Conservation (phyloP, 2,329 filamentous ascomycete species). For the Onygenales sp. region DNA sequence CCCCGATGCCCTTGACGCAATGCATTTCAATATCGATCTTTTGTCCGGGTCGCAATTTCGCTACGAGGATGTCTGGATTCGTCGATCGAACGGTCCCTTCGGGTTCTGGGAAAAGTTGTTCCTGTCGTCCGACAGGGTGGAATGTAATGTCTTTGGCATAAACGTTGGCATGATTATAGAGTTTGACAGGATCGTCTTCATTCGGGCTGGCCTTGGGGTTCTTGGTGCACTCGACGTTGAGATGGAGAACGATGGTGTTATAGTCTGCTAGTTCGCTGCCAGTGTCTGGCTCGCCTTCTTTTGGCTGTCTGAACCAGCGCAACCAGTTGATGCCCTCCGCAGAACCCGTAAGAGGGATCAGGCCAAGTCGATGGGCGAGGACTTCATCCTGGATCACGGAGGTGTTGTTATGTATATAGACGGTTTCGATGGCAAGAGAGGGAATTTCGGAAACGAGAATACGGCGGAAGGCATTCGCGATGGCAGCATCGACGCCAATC, state of each 20-base stretch:
- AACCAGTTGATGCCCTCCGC: slow-evolving; percentile 71
- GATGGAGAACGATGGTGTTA: slow-evolving; percentile 74
- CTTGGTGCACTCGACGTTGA: slow-evolving; percentile 71
- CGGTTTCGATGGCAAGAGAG: slow-evolving; percentile 84
- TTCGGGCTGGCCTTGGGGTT: slow-evolving; percentile 61
- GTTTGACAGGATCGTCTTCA: slow-evolving; percentile 71
- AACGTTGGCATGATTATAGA: slow-evolving; percentile 77
- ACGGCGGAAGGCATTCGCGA: slow-evolving; percentile 94
- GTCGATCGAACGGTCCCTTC: slow-evolving; percentile 61
- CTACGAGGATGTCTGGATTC: slow-evolving; percentile 87
- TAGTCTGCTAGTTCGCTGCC: slow-evolving; percentile 55
- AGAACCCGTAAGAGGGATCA: slow-evolving; percentile 79
- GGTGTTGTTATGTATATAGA: slow-evolving; percentile 93
- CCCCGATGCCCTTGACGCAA: slow-evolving; percentile 87
- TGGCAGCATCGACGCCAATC: slow-evolving; percentile 79
- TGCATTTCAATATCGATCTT: slow-evolving; percentile 79
- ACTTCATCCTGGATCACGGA: slow-evolving; percentile 98
- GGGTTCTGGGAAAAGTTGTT: slow-evolving; percentile 49
- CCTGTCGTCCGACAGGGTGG: slow-evolving; percentile 64
- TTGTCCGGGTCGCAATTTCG: slow-evolving; percentile 87
- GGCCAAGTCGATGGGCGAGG: slow-evolving; percentile 76
- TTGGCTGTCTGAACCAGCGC: slow-evolving; percentile 69
- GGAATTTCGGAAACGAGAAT: slow-evolving; percentile 93
- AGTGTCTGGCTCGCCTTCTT: slow-evolving; percentile 49
- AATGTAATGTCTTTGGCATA: slow-evolving; percentile 73